Evolutionary conservation across 257 asterid genomes (phyloP), one percentile per base, ranked within the genome.

Genomic region (Pogostemon cablin): DNA sequence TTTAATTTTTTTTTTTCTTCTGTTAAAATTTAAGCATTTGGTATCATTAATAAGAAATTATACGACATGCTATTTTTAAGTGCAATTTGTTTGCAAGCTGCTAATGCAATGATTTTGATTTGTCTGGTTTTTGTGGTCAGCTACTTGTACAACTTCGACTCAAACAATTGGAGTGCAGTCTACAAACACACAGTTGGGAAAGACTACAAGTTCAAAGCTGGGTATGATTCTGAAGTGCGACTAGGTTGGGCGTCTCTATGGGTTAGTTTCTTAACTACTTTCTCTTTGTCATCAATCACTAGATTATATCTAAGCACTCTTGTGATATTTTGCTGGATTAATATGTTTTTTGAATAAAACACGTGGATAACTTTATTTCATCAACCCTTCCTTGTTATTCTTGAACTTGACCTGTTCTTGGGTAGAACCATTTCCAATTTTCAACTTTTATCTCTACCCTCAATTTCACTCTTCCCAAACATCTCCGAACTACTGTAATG

Each of bases 211-310:
- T 67, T 93, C 49, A 93, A 93, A 89, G 90, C 95, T 11, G 98
- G 99, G 68, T 93, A 93, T 81, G 99, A 93, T 84, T 85, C 99
- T 46, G 90, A 80, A 52, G 96, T 86, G 40, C 96, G 90, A 65
- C 90, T 89, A 80, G 95, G 96, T 34, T 93, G 99, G 99, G 98
- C 99, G 56, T 91, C 99, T 68, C 81, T 93, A 8, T 93, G 98
- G 99, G 97, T 90, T 72, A 81, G 96, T 80, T 66, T 50, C 35
- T 4, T 43, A 1, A 46, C 39, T 9, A 44, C 53, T 61, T 15
- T 50, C 9, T 32, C 40, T 46, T 40, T 44, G 35, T 76, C 65
- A 11, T 71, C 11, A 8, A 34, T 49, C 42, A 7, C 62, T 52
- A 12, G 17, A 38, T 48, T 4, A 41, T 4, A 42, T 64, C 56